phyloP scores from a whole-genome alignment of 192 early-diverging fungal species.

The Backusella australiensis region DNA sequence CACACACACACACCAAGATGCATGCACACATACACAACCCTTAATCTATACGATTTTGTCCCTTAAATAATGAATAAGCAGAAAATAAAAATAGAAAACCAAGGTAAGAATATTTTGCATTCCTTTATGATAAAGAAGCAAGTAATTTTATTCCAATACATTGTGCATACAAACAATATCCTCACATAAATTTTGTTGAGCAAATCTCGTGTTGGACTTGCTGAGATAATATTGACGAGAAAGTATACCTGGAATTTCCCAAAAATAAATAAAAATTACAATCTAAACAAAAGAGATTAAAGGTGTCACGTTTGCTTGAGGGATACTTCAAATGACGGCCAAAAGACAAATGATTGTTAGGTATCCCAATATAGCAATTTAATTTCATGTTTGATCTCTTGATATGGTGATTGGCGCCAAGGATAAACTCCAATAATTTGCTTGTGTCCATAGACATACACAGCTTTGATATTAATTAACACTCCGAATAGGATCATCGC shows the following conservation, averaged over 20 bases:
- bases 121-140: neutral
- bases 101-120: neutral
- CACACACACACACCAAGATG: neutral
- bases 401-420: neutral
- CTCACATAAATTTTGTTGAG: neutral
- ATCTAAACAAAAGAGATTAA: conserved; percentile 1
- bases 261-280: neutral
- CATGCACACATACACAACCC: neutral
- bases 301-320: neutral
- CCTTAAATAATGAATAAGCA: neutral
- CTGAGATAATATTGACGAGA: neutral
- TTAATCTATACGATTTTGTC: neutral
- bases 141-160: neutral
- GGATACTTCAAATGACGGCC: neutral
- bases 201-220: neutral
- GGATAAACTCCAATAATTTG: neutral
- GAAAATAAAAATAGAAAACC: neutral
- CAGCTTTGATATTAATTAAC: neutral
- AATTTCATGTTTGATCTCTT: conserved; percentile 6
- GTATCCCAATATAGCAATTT: neutral
- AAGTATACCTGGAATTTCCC: neutral
- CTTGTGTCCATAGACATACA: neutral
- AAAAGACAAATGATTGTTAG: neutral
- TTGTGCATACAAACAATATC: neutral
- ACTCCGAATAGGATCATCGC: neutral